Base-by-base conservation (phyloP, 805 yeast genomes). In the Cyberlindnera sargentensis region DNA sequence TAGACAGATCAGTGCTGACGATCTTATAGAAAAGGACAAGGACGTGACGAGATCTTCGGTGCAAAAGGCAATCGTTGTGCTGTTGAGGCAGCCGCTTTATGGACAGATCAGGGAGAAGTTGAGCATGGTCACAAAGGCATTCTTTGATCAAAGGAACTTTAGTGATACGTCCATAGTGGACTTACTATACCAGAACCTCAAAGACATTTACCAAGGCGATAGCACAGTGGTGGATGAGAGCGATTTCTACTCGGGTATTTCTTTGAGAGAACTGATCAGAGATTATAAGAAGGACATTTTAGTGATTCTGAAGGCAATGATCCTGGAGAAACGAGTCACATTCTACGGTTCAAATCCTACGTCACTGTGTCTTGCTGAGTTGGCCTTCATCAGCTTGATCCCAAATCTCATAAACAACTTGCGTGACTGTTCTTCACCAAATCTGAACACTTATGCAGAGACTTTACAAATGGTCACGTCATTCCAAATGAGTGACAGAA, bases 101-200 rank as follows among this genome's bases (percentile, higher is more conserved):
- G 83, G 85, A 10, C 95, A 89, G 48, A 78, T 93, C 45, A 84
- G 83, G 56, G 97, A 93, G 54, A 93, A 93, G 61, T 66, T 93
- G 49, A 83, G 95, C 38, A 87, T 93, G 26, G 86, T 91, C 29
- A 90, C 98, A 0, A 78, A 82, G 47, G 84, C 89, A 2, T 91
- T 81, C 62, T 93, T 93, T 58, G 71, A 78, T 40, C 99, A 93
- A 58, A 76, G 74, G 38, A 79, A 84, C 58, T 86, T 93, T 53
- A 70, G 71, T 28, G 95, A 93, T 62, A 74, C 74, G 47, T 68
- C 72, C 4, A 73, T 91, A 26, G 72, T 91, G 32, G 79, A 78
- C 40, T 75, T 82, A 20, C 67, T 91, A 33, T 87, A 78, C 58
- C 84, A 80, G 11, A 88, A 83, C 60, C 62, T 84, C 42, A 70